phyloP scores from a whole-genome alignment of 805 yeast genomes.

The Kuraishia capsulata region DNA sequence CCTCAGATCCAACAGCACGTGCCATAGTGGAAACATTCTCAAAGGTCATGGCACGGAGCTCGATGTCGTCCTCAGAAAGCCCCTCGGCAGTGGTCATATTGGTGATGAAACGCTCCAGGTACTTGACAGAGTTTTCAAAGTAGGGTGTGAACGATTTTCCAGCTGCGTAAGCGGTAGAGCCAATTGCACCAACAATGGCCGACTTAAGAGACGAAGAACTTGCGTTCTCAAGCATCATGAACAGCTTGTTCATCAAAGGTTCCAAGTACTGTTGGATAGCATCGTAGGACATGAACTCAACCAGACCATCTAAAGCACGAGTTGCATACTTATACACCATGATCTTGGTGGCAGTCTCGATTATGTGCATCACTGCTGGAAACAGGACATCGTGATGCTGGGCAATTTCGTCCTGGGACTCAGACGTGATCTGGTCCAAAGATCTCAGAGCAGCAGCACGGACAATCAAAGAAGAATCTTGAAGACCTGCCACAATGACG shows the following conservation, averaged over 20 bases:
- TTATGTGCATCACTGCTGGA: slow-evolving; percentile 79
- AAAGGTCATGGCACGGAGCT: slow-evolving; percentile 83
- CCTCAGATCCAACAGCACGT: slow-evolving; percentile 88
- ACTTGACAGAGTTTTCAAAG: slow-evolving; percentile 72
- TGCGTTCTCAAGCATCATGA: slow-evolving; percentile 73
- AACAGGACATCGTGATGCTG: slow-evolving; percentile 74
- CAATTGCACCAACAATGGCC: slow-evolving; percentile 89
- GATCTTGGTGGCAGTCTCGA: slow-evolving; percentile 76
- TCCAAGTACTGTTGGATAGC: slow-evolving; percentile 73
- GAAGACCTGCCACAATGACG: slow-evolving; percentile 64
- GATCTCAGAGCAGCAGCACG: slow-evolving; percentile 82
- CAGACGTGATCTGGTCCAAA: slow-evolving; percentile 67
- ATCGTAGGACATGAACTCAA: slow-evolving; percentile 86
- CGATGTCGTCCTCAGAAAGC: slow-evolving; percentile 80
- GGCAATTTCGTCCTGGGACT: slow-evolving; percentile 78
- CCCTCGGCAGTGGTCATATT: slow-evolving; percentile 59
- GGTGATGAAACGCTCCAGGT: slow-evolving; percentile 73
- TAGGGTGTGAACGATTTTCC: slow-evolving; percentile 83
- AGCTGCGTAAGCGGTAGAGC: slow-evolving; percentile 93
- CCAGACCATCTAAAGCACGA: slow-evolving; percentile 80
- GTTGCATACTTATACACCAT: slow-evolving; percentile 88
- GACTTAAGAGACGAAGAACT: slow-evolving; percentile 66
- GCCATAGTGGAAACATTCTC: slow-evolving; percentile 95
- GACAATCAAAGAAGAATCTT: slow-evolving; percentile 66
- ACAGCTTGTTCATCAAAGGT: slow-evolving; percentile 83